Evolutionary conservation across 176 grass and related monocot species (phyloP).

Genomic region (Aegilops umbellulata): DNA sequence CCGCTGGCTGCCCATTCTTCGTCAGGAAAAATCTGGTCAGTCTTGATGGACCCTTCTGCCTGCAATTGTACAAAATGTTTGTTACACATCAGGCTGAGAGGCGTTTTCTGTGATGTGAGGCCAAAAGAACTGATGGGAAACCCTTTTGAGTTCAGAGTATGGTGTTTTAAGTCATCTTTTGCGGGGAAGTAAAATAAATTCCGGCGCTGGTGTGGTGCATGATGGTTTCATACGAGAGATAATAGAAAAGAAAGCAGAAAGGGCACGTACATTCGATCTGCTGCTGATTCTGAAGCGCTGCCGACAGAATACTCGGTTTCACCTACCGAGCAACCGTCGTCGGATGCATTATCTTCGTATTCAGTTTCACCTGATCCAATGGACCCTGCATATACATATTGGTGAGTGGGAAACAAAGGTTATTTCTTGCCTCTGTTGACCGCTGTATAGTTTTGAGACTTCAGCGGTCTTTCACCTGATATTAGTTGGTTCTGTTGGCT

Average conservation of each 20-base stretch:
- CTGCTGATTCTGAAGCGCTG: constrained; percentile 48
- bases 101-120: not conserved
- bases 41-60: constrained; percentile 57
- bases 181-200: not conserved
- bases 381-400: constrained; percentile 31
- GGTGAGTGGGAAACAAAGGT: not conserved
- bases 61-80: constrained; percentile 31
- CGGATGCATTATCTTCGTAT: constrained; percentile 75
- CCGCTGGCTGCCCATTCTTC: constrained; percentile 56
- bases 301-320: constrained; percentile 72
- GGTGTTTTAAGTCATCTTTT: not conserved
- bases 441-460: constrained; percentile 25
- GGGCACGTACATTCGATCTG: constrained; percentile 40
- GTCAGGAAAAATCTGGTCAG: constrained; percentile 51
- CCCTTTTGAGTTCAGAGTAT: not conserved
- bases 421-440: constrained; percentile 31
- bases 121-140: not conserved
- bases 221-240: not conserved
- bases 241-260: not conserved
- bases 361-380: constrained; percentile 43
- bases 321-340: constrained; percentile 55
- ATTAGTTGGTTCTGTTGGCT: constrained; percentile 40
- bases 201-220: not conserved
- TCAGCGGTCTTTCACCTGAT: constrained; percentile 23
- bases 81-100: not conserved